phyloP scores from a whole-genome alignment of 441 rosid species.

The Pelargonium citronellum region DNA sequence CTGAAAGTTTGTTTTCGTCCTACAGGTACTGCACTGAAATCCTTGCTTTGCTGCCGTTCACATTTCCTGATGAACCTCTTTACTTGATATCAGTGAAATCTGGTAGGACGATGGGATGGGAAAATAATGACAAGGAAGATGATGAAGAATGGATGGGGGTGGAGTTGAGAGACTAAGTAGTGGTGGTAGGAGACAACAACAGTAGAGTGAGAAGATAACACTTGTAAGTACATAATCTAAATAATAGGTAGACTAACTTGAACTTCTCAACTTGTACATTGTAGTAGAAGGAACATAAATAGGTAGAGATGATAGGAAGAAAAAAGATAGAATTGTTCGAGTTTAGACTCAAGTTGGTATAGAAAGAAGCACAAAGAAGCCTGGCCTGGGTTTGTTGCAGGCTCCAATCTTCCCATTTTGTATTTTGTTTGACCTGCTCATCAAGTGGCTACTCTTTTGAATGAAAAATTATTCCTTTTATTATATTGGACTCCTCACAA shows the following conservation, averaged over 20 bases:
- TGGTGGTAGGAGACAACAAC: slow-evolving; percentile 35
- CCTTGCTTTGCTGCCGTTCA: slow-evolving; percentile 87
- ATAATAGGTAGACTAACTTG: slow-evolving; percentile 44
- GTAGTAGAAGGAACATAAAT: slow-evolving; percentile 18
- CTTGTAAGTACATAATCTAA: slow-evolving; percentile 29
- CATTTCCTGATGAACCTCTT: slow-evolving; percentile 93
- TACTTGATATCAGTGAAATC: slow-evolving; percentile 59
- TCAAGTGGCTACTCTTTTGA: slow-evolving; percentile 24
- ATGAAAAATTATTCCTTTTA: too few relatives aligned
- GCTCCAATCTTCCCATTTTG: slow-evolving; percentile 25
- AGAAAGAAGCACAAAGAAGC: slow-evolving; percentile 18
- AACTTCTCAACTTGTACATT: slow-evolving; percentile 30
- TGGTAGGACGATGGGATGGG: slow-evolving; percentile 18
- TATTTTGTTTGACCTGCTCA: slow-evolving; percentile 18
- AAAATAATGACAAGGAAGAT: slow-evolving; percentile 42
- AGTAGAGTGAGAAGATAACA: slow-evolving; percentile 45
- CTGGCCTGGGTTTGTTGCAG: neutral
- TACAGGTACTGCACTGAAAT: slow-evolving; percentile 91
- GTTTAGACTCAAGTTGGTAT: too few relatives aligned
- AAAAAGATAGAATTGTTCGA: too few relatives aligned
- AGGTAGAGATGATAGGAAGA: too few relatives aligned
- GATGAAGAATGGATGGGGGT: slow-evolving; percentile 39
- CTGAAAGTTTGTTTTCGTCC: slow-evolving; percentile 21
- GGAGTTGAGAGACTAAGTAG: slow-evolving; percentile 35
- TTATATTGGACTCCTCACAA: too few relatives aligned